Evolutionary conservation across 345 rosid species (phyloP).

Genomic region (Combretum micranthum): DNA sequence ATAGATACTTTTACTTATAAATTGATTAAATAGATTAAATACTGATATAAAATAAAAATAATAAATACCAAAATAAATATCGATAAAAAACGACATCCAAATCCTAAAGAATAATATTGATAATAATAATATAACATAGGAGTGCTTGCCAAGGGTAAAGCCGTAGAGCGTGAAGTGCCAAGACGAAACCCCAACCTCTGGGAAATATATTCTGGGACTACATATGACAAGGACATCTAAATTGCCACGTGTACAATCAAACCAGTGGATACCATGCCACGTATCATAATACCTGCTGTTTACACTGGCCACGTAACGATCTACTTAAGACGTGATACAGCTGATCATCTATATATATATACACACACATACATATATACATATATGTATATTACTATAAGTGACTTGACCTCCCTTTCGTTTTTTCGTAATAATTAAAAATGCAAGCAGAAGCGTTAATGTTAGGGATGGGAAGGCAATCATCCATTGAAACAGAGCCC

Average conservation of each 20-base stretch:
- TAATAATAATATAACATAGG: no score
- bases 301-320: neutral
- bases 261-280: neutral
- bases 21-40: no score
- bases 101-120: no score
- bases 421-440: neutral
- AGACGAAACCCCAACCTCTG: neutral
- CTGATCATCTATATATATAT: neutral
- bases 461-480: constrained; percentile 6
- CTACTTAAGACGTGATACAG: neutral
- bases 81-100: no score
- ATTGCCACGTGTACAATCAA: neutral
- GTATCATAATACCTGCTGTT: neutral
- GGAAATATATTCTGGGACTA: no score
- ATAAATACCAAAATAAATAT: no score
- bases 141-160: no score
- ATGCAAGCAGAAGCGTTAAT: constrained; percentile 2
- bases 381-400: neutral
- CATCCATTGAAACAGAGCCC: constrained; percentile 16
- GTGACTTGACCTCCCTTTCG: neutral
- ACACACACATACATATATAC: no score
- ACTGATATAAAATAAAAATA: no score
- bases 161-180: no score
- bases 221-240: neutral
- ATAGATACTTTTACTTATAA: no score